Base-by-base conservation (phyloP, 1,284 basidiomycete genomes). In the Volvariella surrecta region DNA sequence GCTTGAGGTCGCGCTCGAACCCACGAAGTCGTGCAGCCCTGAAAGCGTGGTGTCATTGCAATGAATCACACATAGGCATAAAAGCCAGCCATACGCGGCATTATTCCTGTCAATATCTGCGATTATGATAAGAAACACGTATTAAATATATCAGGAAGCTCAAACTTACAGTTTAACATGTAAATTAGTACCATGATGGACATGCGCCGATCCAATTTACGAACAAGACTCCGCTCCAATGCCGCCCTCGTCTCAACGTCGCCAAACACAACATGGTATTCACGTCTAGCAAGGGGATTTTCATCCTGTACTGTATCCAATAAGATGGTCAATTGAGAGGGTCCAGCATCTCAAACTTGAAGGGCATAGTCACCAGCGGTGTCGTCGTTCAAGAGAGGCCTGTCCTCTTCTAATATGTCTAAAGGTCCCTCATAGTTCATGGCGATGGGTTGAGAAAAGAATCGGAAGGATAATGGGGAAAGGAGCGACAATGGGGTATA, bases 91-190 rank as follows among this genome's bases (percentile, higher is more conserved):
- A 50, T 54, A 79, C 77, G 73, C 66, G 44, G 71, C 75, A 59
- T 82, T 83, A 54, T 79, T 84, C 42, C 81, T 68, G 56, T 84
- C 82, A 50, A 85, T 74, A 65, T 82, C 60, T 66, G 46, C 31
- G 34, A n/a, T n/a, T n/a, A n/a, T 32, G 18, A 35, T 32, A 39
- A 9, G 48, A 43, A 47, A 20, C 41, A 42, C 61, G 41, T 30
- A 11, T 38, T 15, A 17, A 30, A 24, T 28, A 24, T 30, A 30
- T n/a, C 4, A 22, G n/a, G 2, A n/a, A n/a, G n/a, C n/a, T n/a
- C n/a, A 6, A 40, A 62, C 70, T 54, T 52, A 78, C 79, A 81
- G 58, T 82, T 85, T 40, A 85, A 63, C 41, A 83, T 76, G 51
- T 84, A 82, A 15, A 84, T 76, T 17, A 82, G 52, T 37, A 84